These are phyloP conservation scores for Citrullus colocynthis DNA, from an alignment of 306 rosid genomes.

Conservation along the genomic window DNA sequence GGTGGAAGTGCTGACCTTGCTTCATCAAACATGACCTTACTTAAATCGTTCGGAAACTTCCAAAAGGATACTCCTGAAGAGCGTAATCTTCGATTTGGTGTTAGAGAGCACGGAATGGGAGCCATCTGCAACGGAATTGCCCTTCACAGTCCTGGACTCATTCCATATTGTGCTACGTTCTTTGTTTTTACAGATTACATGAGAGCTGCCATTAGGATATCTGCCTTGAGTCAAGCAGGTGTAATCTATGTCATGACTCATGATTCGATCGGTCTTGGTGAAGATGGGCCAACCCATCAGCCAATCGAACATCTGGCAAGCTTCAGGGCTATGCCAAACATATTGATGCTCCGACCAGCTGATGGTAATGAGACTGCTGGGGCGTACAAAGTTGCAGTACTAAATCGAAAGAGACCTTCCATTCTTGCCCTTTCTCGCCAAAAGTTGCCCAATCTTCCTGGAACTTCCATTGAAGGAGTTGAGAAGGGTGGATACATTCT, in stretches of 20 bases:
- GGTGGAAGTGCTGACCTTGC: constrained; percentile 99
- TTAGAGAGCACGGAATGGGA: constrained; percentile 97
- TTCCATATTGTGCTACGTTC: constrained; percentile 95
- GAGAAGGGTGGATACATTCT: constrained; percentile 81
- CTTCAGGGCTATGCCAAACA: constrained; percentile 96
- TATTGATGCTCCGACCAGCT: constrained; percentile 95
- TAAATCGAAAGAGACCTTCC: constrained; percentile 81
- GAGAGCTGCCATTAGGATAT: constrained; percentile 93
- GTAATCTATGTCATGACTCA: constrained; percentile 97
- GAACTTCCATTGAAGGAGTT: constrained; percentile 81
- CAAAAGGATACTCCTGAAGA: constrained; percentile 79
- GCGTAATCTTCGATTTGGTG: constrained; percentile 90
- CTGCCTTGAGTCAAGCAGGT: constrained; percentile 61
- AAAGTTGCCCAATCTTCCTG: constrained; percentile 69
- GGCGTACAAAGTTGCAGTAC: constrained; percentile 78
- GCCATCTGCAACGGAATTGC: constrained; percentile 91
- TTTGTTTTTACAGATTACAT: constrained; percentile 97
- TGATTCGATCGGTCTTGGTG: constrained; percentile 96
- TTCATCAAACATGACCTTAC: constrained; percentile 92
- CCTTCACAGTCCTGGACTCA: constrained; percentile 85
- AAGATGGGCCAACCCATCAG: constrained; percentile 98
- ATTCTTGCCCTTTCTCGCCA: constrained; percentile 95
- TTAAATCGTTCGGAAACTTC: constrained; percentile 72
- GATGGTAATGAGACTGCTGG: constrained; percentile 98
- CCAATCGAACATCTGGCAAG: constrained; percentile 95